Base-by-base conservation (phyloP, 345 rosid genomes). In the Reutealis trisperma region DNA sequence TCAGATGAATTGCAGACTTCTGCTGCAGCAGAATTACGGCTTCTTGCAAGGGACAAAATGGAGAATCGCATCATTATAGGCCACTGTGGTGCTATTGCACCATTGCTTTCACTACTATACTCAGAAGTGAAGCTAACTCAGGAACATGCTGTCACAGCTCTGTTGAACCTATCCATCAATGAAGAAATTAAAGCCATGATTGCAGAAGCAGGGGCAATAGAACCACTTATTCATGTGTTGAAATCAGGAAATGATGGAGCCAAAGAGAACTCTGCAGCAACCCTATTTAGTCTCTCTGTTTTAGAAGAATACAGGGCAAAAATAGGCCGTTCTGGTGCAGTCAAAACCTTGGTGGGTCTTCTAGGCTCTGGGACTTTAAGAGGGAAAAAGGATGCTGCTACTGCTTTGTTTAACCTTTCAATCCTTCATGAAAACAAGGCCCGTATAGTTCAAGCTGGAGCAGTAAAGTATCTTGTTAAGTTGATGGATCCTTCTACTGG, bases 391-490 rank as follows among this genome's bases (percentile, higher is more conserved):
- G 99, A 96, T 67, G 97, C 99, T 10, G 91, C 93, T 0, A 88
- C 97, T 71, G 97, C 99, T 73, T 84, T 96, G 92, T 96, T 92
- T 79, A 93, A 88, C 83, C 89, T 96, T 61, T 93, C 98, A 5
- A 93, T 93, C 80, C 87, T 89, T 78, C 97, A 96, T n/a, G 97
- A 91, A 69, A 96, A 96, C 82, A 96, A 92, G 84, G 93, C 89
- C 77, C 94, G 98, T 19, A 92, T 93, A 51, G 90, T 96, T 78
- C 96, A 90, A 86, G 96, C 98, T n/a, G 97, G 96, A 76, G 96
- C 96, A 3, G 93, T 93, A 55, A 93, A 84, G 85, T 82, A 85
- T 87, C 96, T 96, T 72, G 89, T 96, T 51, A 86, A 87, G 77
- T 79, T 96, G 84, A 79, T 96, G 84, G 93, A 90, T 63, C 94